These are phyloP conservation scores for Venturia effusa DNA, from an alignment of 2,329 filamentous ascomycete genomes.

Conservation along the genomic window DNA sequence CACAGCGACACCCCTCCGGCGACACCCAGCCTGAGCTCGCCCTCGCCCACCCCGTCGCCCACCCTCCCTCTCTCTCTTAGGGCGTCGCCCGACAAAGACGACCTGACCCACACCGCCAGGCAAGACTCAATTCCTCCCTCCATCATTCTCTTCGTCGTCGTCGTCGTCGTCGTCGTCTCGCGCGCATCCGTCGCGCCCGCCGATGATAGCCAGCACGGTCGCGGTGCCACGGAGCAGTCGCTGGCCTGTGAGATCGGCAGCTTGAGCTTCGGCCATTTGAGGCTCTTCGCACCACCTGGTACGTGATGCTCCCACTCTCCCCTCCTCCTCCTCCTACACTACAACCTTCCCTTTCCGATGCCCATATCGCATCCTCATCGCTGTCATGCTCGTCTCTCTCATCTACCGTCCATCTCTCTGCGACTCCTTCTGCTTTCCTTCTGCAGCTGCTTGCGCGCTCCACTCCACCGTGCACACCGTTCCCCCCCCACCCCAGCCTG, in stretches of 20 bases:
- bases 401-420: no score
- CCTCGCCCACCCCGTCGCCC: no score
- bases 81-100: neutral
- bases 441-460: neutral
- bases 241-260: constrained; percentile 1
- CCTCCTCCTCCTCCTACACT: neutral
- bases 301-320: neutral
- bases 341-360: neutral
- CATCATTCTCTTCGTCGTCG: neutral
- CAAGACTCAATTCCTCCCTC: neutral
- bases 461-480: no score
- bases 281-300: neutral
- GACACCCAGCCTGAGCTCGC: no score
- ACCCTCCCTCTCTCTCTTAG: neutral
- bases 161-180: neutral
- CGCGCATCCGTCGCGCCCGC: neutral
- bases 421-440: neutral
- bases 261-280: neutral
- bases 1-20: neutral
- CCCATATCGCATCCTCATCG: neutral
- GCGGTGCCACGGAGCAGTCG: neutral
- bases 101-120: no score
- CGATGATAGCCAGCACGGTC: neutral
- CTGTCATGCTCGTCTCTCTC: neutral
- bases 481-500: neutral